Percentiles rank a stretch among this genome's conserved stretches.
phyloP scores from a whole-genome alignment of 441 rosid genomes.

The Gossypium davidsonii region DNA sequence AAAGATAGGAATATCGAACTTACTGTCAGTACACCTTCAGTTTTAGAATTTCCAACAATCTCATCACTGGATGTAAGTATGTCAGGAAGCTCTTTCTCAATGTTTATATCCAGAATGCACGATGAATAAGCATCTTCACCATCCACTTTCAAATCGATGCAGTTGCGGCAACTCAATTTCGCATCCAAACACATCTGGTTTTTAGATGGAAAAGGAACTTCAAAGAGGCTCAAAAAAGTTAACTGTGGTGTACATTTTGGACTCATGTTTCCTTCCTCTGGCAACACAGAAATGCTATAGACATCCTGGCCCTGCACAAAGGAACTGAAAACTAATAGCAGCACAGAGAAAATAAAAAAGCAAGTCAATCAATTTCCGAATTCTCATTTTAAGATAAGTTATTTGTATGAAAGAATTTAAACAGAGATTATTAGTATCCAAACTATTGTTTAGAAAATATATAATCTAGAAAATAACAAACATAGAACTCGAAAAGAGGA shows the following conservation, averaged over 20 bases:
- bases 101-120: conserved; percentile 58
- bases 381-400: not conserved
- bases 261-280: conserved; percentile 45
- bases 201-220: conserved; percentile 58
- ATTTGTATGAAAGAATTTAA: not conserved
- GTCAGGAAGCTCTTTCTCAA: conserved; percentile 46
- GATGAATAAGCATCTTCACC: conserved; percentile 51
- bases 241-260: conserved; percentile 43
- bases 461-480: not conserved
- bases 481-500: not conserved
- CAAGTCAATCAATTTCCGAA: not conserved
- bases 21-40: conserved; percentile 40
- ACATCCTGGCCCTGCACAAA: conserved; percentile 57
- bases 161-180: conserved; percentile 46
- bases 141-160: conserved; percentile 47
- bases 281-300: conserved; percentile 60
- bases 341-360: not conserved
- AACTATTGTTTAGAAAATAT: not conserved
- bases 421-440: not conserved
- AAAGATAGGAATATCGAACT: conserved; percentile 20
- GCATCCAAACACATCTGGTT: conserved; percentile 43
- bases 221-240: conserved; percentile 57
- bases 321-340: not conserved
- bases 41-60: conserved; percentile 29
- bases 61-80: conserved; percentile 31